Evolutionary conservation across 2,329 filamentous ascomycete genomes (phyloP), one percentile per base, ranked within the genome.

Genomic region (Fusarium sp.): DNA sequence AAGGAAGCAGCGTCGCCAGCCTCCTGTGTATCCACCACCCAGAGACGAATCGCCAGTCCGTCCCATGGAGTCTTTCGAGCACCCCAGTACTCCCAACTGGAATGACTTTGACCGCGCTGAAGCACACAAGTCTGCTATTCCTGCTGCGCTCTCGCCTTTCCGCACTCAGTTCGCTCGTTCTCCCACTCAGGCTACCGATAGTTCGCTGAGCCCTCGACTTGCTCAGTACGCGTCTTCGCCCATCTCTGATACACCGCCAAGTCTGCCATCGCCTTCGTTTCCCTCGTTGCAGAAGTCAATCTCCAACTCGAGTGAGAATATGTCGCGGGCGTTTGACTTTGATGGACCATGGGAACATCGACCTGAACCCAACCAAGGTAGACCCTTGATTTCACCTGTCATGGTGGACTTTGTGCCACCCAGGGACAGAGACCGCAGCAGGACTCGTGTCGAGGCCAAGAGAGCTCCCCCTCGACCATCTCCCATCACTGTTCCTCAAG

Each of bases 251-350:
- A 69, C 64, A 8, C 72, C 79, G 3, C 78, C 79, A 1, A 78
- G 76, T 9, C 67, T 81, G 8, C 79, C 80, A 1, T 81, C 79
- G 16, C 80, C 80, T 4, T 78, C 79, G 0, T 81, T 82, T 27
- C 65, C 75, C 5, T 80, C 80, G 0, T 68, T 82, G 3, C 76
- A 79, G 52, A 74, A 78, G 46, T 77, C 77, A 29, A 78, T 81
- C 40, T 80, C 79, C 2, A 75, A 30, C 47, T 76, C 78, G 15
- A 78, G 73, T 58, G 76, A 78, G 46, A 75, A 76, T 41, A 67
- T 82, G 3, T 74, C 76, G 13, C 73, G 69, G 20, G 74, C 73
- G 4, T 78, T 81, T 62, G 79, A 80, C 29, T 66, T 72, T 8
- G 67, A 69, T 9, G 72, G 32, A 2, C 45, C 24, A 8, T 56